Percentiles rank a stretch among this genome's conserved stretches.
Conservation (phyloP, 345 rosid genomes). For the Euphorbia lathyris region DNA sequence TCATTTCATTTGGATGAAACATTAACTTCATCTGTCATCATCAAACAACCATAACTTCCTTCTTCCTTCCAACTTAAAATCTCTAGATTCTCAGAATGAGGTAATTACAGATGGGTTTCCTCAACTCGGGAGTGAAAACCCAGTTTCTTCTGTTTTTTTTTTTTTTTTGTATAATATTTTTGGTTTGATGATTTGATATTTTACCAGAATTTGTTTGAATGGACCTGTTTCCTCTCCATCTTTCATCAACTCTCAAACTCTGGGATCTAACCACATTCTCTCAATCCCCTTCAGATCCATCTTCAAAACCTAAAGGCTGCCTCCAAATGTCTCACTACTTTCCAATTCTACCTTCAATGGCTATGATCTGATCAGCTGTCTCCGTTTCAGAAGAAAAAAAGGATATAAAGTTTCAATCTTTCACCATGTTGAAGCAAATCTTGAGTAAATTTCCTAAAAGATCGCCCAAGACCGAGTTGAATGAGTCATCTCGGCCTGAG, state of each 20-base stretch:
- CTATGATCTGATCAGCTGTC: not conserved
- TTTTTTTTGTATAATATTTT: too few relatives aligned
- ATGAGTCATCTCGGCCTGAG: conserved; percentile 41
- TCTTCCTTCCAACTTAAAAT: not conserved
- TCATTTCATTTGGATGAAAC: conserved; percentile 10
- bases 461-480: conserved; percentile 49
- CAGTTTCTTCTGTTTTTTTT: conserved; percentile 6
- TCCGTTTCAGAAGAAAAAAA: not conserved
- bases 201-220: conserved; percentile 11
- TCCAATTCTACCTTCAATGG: conserved; percentile 13
- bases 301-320: conserved; percentile 23
- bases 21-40: conserved; percentile 12
- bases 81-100: not conserved
- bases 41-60: conserved; percentile 3
- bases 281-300: conserved; percentile 31
- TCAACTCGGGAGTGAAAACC: not conserved
- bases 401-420: not conserved
- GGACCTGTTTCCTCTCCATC: not conserved
- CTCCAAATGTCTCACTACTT: conserved; percentile 6
- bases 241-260: not conserved
- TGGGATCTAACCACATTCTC: conserved; percentile 17
- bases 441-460: conserved; percentile 69
- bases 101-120: not conserved
- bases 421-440: conserved; percentile 65
- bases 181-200: conserved; percentile 5